phyloP scores from a whole-genome alignment of 768 basidiomycete genomes.

The Trametes elegans region DNA sequence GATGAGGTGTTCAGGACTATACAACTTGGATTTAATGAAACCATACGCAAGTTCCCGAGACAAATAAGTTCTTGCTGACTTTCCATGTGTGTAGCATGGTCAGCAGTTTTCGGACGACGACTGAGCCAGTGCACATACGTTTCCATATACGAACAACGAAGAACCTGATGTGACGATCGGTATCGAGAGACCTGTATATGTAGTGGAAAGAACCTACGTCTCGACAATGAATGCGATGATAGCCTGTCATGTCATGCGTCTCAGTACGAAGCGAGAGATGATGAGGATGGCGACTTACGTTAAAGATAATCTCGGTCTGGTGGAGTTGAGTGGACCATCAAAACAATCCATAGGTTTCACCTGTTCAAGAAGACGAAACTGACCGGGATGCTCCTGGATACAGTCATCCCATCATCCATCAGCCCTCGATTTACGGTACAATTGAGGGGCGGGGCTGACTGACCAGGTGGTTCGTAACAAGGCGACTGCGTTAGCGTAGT shows the following conservation, averaged over 20 bases:
- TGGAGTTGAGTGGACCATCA: no score
- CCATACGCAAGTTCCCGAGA: not conserved
- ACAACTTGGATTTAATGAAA: no score
- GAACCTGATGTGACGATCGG: not conserved
- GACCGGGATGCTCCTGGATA: not conserved
- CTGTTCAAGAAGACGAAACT: no score
- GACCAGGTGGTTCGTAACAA: constrained; percentile 10
- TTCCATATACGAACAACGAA: constrained; percentile 4
- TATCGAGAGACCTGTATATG: not conserved
- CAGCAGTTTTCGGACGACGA: not conserved
- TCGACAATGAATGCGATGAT: constrained; percentile 1
- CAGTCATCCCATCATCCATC: not conserved
- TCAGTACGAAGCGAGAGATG: not conserved
- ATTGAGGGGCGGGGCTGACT: no score
- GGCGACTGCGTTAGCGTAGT: constrained; percentile 7
- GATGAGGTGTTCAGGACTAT: no score
- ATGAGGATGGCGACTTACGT: not conserved
- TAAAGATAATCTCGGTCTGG: constrained; percentile 1
- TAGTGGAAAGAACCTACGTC: not conserved
- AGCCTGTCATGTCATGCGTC: not conserved
- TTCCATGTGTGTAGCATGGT: no score
- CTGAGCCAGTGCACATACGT: not conserved
- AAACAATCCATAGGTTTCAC: no score
- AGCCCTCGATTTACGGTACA: no score
- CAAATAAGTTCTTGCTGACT: not conserved